These are phyloP conservation scores for Plantago major DNA, from an alignment of 257 asterid genomes.

Conservation along the genomic window DNA sequence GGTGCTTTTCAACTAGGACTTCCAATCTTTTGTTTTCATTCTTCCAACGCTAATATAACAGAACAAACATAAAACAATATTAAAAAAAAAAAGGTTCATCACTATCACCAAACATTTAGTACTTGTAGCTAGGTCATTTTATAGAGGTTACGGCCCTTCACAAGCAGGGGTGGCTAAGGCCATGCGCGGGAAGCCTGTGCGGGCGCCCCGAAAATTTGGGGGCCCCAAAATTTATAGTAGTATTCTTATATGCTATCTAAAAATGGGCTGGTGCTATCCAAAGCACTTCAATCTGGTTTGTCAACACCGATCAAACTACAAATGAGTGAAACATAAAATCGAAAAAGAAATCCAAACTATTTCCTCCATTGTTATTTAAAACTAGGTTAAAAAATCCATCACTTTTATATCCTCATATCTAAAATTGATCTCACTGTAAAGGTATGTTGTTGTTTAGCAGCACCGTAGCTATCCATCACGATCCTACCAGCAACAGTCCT, in stretches of 20 bases:
- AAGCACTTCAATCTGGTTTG: slow-evolving; percentile 71
- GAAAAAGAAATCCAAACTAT: slow-evolving; percentile 3
- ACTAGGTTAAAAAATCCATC: background rate
- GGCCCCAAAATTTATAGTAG: too few species aligned
- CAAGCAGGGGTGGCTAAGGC: too few species aligned
- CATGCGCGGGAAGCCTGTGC: slow-evolving; percentile 50
- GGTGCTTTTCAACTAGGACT: slow-evolving; percentile 71
- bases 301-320: slow-evolving; percentile 5
- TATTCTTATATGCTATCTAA: too few species aligned
- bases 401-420: too few species aligned
- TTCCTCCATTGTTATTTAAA: slow-evolving; percentile 1
- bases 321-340: background rate
- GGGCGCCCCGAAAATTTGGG: slow-evolving; percentile 56
- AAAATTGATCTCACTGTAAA: too few species aligned
- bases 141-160: slow-evolving; percentile 76
- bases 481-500: slow-evolving; percentile 71
- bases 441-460: slow-evolving; percentile 80
- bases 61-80: background rate
- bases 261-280: too few species aligned
- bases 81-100: too few species aligned
- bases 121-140: slow-evolving; percentile 21
- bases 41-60: slow-evolving; percentile 50
- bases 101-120: too few species aligned
- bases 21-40: slow-evolving; percentile 48
- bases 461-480: slow-evolving; percentile 76